Base-by-base conservation (phyloP, 2,329 filamentous ascomycete genomes). In the Spiromastix sp. region DNA sequence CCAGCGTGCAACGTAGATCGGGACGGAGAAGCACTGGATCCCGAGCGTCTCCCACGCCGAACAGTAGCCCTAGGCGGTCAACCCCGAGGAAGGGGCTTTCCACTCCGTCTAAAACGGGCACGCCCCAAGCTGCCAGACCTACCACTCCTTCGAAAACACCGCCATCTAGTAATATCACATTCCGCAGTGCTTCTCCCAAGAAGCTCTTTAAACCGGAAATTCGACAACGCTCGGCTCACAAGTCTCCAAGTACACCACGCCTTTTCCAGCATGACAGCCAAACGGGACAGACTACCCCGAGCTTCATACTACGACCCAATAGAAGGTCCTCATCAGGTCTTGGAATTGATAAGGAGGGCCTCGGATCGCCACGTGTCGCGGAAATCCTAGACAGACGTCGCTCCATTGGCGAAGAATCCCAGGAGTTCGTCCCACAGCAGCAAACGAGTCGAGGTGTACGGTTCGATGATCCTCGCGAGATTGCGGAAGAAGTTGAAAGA, bases 281-380 rank as follows among this genome's bases (percentile, higher is more conserved):
- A 13, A 76, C 71, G 4, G 77, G 77, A 3, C 52, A 65, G 21
- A 67, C 69, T 12, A 80, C 77, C 1, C 80, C 81, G 10, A 72
- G 68, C 12, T 68, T 82, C 32, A 60, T 82, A 9, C 55, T 85
- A 5, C 81, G 72, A 3, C 77, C 79, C 2, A 70, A 74, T 39
- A 55, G 55, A 29, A 69, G 79, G 18, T 66, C 67, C 29, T 71
- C 79, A 11, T 81, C 79, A 10, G 80, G 81, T 0, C 51, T 86
- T 41, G 81, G 82, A 15, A 72, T 75, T 42, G 82, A 85, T 47
- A 74, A 73, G 43, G 63, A 71, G 42, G 83, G 82, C 0, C 69
- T 87, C 36, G 83, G 84, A 5, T 89, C 84, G 1, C 84, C 83
- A 4, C 76, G 74, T 34, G 72, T 89, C 36, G 70, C 80, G 15